Conservation (phyloP, 2,329 filamentous ascomycete species). For the Xylaria arbuscula region DNA sequence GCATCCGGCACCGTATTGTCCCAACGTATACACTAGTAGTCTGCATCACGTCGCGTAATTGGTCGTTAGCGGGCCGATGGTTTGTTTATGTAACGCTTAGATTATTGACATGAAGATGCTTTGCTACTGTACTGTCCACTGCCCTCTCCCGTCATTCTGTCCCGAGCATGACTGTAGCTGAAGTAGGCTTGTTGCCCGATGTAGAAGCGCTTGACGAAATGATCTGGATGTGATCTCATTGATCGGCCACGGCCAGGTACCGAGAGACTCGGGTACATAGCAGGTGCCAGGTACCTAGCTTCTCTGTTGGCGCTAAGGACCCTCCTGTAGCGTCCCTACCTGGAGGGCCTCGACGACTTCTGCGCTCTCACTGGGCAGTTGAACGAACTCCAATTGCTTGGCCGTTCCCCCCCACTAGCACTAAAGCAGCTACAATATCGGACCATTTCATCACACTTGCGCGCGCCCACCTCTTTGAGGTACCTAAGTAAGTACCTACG, state of each 20-base stretch:
- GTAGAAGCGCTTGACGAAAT: not conserved
- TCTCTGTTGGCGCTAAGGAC: slow-evolving; percentile 19
- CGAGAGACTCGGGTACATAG: not conserved
- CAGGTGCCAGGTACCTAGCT: not conserved
- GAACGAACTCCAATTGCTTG: slow-evolving; percentile 27
- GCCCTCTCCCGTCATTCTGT: not conserved
- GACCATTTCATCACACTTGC: slow-evolving; percentile 24
- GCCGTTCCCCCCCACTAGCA: slow-evolving; percentile 20
- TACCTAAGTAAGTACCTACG: slow-evolving; percentile 14
- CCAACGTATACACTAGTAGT: not conserved
- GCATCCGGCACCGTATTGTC: not conserved
- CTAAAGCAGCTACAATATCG: slow-evolving; percentile 30
- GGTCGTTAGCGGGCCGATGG: slow-evolving; percentile 11
- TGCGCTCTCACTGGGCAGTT: slow-evolving; percentile 19
- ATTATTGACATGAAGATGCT: not conserved
- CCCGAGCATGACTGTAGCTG: not conserved
- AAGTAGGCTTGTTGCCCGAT: not conserved
- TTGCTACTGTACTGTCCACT: slow-evolving; percentile 1
- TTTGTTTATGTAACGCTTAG: slow-evolving; percentile 17
- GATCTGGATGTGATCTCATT: slow-evolving; percentile 25
- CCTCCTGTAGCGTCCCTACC: slow-evolving; percentile 7
- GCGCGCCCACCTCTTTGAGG: slow-evolving; percentile 14
- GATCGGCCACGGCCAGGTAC: slow-evolving; percentile 21
- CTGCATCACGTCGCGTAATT: slow-evolving; percentile 12
- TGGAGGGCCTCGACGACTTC: slow-evolving; percentile 8